phyloP scores from a whole-genome alignment of 208 protist species.

The Leishmania major region DNA sequence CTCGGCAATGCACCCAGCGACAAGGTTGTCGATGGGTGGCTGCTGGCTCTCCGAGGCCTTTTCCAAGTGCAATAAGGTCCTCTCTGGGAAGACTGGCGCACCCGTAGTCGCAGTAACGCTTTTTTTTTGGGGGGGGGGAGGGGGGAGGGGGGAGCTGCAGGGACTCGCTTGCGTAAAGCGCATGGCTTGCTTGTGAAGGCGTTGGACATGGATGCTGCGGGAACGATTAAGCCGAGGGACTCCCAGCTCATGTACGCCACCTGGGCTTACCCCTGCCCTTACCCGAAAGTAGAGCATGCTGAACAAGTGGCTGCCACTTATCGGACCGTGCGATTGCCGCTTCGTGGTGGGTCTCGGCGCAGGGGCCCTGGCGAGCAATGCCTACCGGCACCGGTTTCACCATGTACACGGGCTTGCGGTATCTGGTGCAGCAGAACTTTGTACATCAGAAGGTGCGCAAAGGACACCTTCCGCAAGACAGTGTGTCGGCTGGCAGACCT shows the following conservation, averaged over 20 bases:
- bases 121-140: too few relatives aligned
- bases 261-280: conserved; percentile 39
- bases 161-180: conserved; percentile 38
- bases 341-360: conserved; percentile 39
- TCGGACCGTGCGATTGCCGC: conserved; percentile 55
- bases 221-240: conserved; percentile 62
- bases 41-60: conserved; percentile 49
- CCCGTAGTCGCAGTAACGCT: conserved; percentile 30
- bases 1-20: conserved; percentile 35
- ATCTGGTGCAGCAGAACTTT: conserved; percentile 64
- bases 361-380: conserved; percentile 39
- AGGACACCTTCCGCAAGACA: conserved; percentile 51
- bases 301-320: conserved; percentile 54
- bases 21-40: conserved; percentile 22
- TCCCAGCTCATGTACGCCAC: conserved; percentile 73
- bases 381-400: conserved; percentile 38
- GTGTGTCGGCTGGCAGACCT: conserved; percentile 54
- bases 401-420: conserved; percentile 56
- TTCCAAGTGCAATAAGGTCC: conserved; percentile 44
- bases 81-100: conserved; percentile 44
- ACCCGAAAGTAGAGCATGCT: conserved; percentile 30
- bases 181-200: conserved; percentile 34
- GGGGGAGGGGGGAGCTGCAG: not conserved
- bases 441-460: conserved; percentile 48
- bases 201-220: conserved; percentile 68